These are phyloP conservation scores for Luffa acutangula DNA, from an alignment of 306 rosid genomes.

Conservation along the genomic window DNA sequence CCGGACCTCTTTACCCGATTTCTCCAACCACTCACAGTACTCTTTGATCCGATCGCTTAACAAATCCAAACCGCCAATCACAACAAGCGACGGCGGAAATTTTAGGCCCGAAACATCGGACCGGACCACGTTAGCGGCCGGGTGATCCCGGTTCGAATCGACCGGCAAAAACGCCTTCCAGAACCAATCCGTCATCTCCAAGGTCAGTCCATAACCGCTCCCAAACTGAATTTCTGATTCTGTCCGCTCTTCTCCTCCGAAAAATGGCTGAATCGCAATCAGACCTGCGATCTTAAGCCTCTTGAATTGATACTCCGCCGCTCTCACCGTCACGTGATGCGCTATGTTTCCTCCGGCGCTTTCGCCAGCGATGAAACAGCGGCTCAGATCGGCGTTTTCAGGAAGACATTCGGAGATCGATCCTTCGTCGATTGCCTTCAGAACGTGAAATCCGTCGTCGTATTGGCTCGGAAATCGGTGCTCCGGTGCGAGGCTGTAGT, in stretches of 20 bases:
- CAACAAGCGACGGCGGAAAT: not conserved
- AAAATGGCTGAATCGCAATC: not conserved
- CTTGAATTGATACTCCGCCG: not conserved
- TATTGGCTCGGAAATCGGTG: not conserved
- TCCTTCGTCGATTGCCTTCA: not conserved
- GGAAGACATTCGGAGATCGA: not conserved
- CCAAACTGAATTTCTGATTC: not conserved
- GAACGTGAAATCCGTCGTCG: constrained; percentile 1
- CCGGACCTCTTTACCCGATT: not conserved
- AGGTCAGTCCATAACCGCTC: not conserved
- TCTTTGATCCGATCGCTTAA: not conserved
- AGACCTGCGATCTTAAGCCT: not conserved
- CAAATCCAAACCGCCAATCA: not conserved
- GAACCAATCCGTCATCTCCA: not conserved
- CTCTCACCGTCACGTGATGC: constrained; percentile 6
- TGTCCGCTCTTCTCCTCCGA: not conserved
- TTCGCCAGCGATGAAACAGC: not conserved
- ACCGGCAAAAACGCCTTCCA: constrained; percentile 1
- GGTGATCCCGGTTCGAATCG: not conserved
- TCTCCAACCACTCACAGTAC: not conserved
- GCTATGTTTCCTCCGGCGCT: constrained; percentile 11
- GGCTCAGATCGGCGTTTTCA: not conserved
- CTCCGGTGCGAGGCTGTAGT: constrained; percentile 4
- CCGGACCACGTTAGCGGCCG: not conserved
- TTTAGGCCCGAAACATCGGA: not conserved